Base-by-base conservation (phyloP, 2,329 filamentous ascomycete species). In the Diplodia intermedia region DNA sequence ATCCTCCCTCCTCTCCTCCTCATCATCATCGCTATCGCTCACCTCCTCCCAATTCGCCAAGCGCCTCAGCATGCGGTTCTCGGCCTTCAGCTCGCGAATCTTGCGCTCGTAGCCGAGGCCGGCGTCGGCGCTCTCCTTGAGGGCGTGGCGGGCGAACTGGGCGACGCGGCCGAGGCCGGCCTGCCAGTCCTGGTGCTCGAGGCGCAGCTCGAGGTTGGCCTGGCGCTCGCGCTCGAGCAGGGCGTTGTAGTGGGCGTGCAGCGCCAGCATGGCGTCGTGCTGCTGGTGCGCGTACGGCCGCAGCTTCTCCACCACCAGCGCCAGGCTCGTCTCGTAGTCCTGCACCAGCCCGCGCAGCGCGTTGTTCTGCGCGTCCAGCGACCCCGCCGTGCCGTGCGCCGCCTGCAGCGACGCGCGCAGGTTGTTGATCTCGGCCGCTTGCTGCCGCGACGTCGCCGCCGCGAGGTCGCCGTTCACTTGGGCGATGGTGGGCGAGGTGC, bases 181-280 rank as follows among this genome's bases (percentile, higher is more conserved):
- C 71, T 85, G 83, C 82, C 83, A 85, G 55, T 80, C 79, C 60
- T 82, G 79, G 68, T 84, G 82, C 68, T 81, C 81, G 23, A 84
- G 73, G 50, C 83, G 77, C 65, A 84, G 73, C 65, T 83, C 78
- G 69, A 84, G 78, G 52, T 79, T 81, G 54, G 81, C 80, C 12
- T 75, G 75, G 54, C 83, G 79, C 43, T 81, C 79, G 53, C 79
- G 73, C 29, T 82, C 78, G 12, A 85, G 75, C 7, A 84, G 76
- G 1, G 70, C 69, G 23, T 80, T 79, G 75, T 85, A 85, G 75
- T 85, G 82, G 65, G 81, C 80, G 71, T 84, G 82, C 7, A 84
- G 74, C 0, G 80, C 76, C 47, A 82, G 73, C 49, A 81, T 79
- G 69, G 81, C 78, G 47, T 79, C 77, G 18, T 80, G 79, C 68